Evolutionary conservation across 2,329 filamentous ascomycete genomes (phyloP).

Genomic region (Truncatella angustata): DNA sequence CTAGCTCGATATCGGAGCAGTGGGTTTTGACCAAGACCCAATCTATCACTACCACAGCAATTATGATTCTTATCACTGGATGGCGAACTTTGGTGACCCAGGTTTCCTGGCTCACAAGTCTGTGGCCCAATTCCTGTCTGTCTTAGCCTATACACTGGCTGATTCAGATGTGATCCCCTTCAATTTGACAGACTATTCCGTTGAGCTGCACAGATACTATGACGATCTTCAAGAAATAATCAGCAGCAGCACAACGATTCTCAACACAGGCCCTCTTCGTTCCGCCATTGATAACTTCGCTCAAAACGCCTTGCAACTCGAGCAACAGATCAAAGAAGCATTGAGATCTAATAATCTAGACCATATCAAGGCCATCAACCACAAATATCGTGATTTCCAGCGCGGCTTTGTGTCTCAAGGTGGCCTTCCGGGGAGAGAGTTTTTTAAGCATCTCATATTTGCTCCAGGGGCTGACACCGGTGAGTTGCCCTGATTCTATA

Average conservation of each 20-base stretch:
- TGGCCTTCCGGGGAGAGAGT: constrained; percentile 42
- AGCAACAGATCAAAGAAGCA: constrained; percentile 30
- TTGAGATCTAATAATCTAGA: constrained; percentile 23
- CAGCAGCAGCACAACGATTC: constrained; percentile 26
- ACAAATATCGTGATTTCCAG: constrained; percentile 48
- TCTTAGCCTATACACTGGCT: constrained; percentile 38
- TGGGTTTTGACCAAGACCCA: constrained; percentile 40
- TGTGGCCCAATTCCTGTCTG: constrained; percentile 46
- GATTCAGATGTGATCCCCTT: constrained; percentile 37
- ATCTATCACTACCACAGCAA: constrained; percentile 80
- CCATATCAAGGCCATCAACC: constrained; percentile 38
- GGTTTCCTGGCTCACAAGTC: constrained; percentile 60
- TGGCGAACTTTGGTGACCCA: constrained; percentile 73
- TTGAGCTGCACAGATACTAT: constrained; percentile 37
- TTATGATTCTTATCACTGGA: constrained; percentile 84
- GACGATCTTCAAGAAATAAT: constrained; percentile 33
- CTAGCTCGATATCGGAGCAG: constrained; percentile 58
- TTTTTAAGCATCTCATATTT: constrained; percentile 45
- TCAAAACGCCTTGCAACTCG: constrained; percentile 27
- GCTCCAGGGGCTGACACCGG: constrained; percentile 47
- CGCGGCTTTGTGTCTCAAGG: constrained; percentile 47
- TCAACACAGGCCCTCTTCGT: constrained; percentile 37
- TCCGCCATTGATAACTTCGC: constrained; percentile 37
- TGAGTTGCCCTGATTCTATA: constrained; percentile 22
- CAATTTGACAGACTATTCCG: constrained; percentile 38